Base-by-base conservation (phyloP, 176 grass and related monocot genomes). In the Oryza longistaminata region DNA sequence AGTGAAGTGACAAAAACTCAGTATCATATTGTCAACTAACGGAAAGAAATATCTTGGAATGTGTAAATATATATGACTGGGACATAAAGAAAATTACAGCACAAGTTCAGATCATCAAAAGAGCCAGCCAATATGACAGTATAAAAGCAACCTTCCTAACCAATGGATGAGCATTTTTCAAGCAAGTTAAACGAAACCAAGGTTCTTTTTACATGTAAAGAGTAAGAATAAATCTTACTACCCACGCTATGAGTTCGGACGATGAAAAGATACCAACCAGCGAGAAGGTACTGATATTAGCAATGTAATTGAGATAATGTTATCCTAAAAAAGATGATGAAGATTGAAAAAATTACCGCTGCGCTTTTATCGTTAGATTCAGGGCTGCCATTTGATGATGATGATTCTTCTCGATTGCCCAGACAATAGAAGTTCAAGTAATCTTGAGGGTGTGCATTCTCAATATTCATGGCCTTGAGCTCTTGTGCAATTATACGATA, bases 401-500 rank as follows among this genome's bases (percentile, higher is more conserved):
- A 43, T 64, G 75, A 24, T 86, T 89, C 81, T 92, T 98, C 96
- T 76, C 93, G 80, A 50, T 93, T 95, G 45, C 96, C 96, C 29
- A 98, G 91, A 77, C 93, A 98, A 87, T 87, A 98, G 74, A 98
- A 98, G 89, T 98, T 99, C 72, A 99, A 87, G 83, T 99, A 99
- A 82, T 98, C 90, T 77, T 95, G 83, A 64, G 88, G 93, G 76
- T 91, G 71, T 53, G 64, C 78, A 89, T 93, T 70, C 72, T 88
- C 64, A 82, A 84, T 80, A 76, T 94, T 92, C 85, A 87, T 89
- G 53, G 88, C 77, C 86, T 89, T 96, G 74, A 99, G 89, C 84
- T 99, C 93, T n/a, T 89, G 68, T 35, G 84, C 96, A 33, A 99
- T 89, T 78, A 96, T 92, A 73, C 50, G 73, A 76, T 99, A 99